Conservation (phyloP, 108 stramenopile species). For the Chaetoceros tenuissimus region DNA sequence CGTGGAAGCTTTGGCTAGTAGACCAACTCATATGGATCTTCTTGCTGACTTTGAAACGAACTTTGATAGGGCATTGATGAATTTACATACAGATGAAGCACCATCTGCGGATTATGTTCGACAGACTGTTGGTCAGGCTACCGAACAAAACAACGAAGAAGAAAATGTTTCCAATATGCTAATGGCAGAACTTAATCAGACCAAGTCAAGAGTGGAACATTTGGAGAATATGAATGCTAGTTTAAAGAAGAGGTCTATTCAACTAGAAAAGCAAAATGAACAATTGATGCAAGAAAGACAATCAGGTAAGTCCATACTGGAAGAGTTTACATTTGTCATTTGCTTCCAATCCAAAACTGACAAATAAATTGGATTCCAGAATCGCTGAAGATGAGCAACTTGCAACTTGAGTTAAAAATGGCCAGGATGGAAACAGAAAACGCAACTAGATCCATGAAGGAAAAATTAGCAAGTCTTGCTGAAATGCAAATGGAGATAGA, state of each 20-base stretch:
- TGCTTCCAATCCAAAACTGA: constrained; percentile 3
- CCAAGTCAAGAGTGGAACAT: constrained; percentile 55
- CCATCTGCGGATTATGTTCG: constrained; percentile 4
- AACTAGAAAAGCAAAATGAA: constrained; percentile 35
- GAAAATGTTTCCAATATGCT: constrained; percentile 35
- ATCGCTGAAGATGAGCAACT: constrained; percentile 22
- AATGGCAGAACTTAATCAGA: constrained; percentile 62
- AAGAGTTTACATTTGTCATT: background rate
- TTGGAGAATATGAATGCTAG: constrained; percentile 61
- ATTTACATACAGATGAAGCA: constrained; percentile 13
- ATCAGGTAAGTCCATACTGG: background rate
- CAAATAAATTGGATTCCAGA: too few species aligned
- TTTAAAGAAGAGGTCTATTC: constrained; percentile 38
- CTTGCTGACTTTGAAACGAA: constrained; percentile 86
- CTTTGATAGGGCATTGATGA: constrained; percentile 70
- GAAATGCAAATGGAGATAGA: constrained; percentile 89
- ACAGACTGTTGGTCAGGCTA: constrained; percentile 57
- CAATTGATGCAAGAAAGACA: background rate
- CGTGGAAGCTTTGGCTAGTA: constrained; percentile 61
- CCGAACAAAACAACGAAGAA: constrained; percentile 3
- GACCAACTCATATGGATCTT: constrained; percentile 80
- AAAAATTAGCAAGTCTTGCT: constrained; percentile 49
- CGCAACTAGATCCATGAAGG: constrained; percentile 49
- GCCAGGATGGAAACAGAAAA: constrained; percentile 81
- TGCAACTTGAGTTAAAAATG: constrained; percentile 73